phyloP scores from a whole-genome alignment of 257 asterid species.

The Ilex asprella region DNA sequence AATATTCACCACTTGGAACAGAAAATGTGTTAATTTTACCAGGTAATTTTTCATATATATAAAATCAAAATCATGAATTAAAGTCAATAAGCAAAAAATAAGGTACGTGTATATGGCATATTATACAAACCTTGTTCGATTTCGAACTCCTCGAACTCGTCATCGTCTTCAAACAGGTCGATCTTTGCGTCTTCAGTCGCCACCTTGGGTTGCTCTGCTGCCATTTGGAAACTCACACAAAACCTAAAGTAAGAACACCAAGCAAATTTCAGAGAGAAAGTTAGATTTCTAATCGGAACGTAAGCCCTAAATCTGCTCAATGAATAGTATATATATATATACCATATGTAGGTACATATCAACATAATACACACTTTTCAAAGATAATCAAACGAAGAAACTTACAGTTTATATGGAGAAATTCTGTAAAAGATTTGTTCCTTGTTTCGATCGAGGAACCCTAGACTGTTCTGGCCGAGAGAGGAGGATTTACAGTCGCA shows the following conservation, averaged over 20 bases:
- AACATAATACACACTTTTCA: no score
- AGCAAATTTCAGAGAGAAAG: background rate
- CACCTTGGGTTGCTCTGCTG: constrained; percentile 63
- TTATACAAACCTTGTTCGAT: constrained; percentile 44
- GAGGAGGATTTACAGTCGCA: no score
- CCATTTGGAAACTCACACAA: constrained; percentile 28
- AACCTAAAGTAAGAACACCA: background rate
- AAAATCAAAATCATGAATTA: no score
- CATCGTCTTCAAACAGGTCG: constrained; percentile 82
- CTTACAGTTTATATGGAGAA: background rate
- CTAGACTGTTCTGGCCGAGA: no score
- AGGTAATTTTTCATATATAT: no score
- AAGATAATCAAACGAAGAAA: background rate
- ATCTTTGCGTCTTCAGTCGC: constrained; percentile 59
- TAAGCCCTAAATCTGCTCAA: background rate
- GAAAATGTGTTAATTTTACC: no score
- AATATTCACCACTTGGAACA: no score
- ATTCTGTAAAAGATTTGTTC: background rate
- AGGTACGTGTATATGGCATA: background rate
- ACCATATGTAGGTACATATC: no score
- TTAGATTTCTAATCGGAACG: background rate
- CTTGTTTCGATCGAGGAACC: background rate
- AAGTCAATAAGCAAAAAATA: no score
- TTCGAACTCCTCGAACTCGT: constrained; percentile 84
- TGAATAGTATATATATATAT: no score